These are phyloP conservation scores for Pichia sp. DNA, from an alignment of 1,139 yeast genomes.

Conservation along the genomic window DNA sequence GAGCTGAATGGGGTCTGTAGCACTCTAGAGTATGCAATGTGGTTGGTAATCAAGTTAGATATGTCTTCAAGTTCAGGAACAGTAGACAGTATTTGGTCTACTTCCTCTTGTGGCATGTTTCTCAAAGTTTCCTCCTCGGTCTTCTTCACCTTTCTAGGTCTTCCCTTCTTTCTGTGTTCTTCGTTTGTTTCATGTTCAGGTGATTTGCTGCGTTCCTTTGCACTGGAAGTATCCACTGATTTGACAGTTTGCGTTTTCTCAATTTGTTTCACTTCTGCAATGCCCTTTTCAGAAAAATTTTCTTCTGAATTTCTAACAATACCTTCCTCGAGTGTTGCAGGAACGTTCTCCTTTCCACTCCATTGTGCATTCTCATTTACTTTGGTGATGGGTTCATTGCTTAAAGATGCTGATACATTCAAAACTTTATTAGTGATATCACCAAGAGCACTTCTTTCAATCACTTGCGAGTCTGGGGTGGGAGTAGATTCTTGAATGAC, in stretches of 20 bases:
- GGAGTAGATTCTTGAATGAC: not conserved
- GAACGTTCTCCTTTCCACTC: too few species aligned
- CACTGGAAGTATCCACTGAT: not conserved
- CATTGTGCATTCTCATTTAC: too few species aligned
- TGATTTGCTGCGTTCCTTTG: not conserved
- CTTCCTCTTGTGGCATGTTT: constrained; percentile 17
- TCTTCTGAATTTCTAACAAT: too few species aligned
- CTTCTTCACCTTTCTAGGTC: constrained; percentile 13
- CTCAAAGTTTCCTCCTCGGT: constrained; percentile 15
- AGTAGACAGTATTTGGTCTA: constrained; percentile 15
- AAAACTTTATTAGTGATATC: too few species aligned
- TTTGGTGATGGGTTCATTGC: too few species aligned
- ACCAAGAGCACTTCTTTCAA: too few species aligned
- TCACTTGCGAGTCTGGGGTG: not conserved
- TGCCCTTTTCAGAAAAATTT: too few species aligned
- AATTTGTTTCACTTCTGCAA: too few species aligned
- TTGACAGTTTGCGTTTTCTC: too few species aligned
- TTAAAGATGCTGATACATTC: too few species aligned
- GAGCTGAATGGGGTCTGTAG: constrained; percentile 64
- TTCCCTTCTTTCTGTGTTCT: constrained; percentile 10
- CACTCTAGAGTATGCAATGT: constrained; percentile 82
- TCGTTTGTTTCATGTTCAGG: not conserved
- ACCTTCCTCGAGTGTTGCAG: too few species aligned
- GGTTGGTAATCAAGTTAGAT: constrained; percentile 65
- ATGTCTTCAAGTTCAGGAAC: constrained; percentile 43